A percentile compares a stretch with the other conserved stretches of the same genome.
Conservation (phyloP, 148 eudicot species). For the Cornus kousa region DNA sequence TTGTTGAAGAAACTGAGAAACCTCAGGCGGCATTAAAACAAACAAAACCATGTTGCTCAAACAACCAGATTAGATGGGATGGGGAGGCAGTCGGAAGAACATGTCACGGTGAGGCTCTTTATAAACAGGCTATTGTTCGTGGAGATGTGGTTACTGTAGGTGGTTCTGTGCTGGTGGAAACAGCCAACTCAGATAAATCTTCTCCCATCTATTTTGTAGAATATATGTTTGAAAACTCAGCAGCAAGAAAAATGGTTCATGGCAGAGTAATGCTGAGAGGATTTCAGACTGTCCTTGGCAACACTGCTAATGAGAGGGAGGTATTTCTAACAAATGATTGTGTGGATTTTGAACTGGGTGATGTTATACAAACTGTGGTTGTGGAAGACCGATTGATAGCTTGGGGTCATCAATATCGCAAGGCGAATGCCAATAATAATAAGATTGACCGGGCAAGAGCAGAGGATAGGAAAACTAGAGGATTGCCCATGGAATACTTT, state of each 20-base stretch:
- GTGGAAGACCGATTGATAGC: neutral
- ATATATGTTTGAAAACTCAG: constrained; percentile 1
- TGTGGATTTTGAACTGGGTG: neutral
- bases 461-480: neutral
- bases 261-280: neutral
- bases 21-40: neutral
- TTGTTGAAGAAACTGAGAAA: neutral
- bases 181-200: neutral
- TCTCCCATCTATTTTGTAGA: neutral
- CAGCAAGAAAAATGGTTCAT: neutral
- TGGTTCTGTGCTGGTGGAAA: neutral
- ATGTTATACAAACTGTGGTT: neutral
- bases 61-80: neutral
- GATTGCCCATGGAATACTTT: neutral
- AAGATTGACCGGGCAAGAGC: neutral
- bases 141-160: neutral
- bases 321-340: neutral
- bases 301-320: neutral
- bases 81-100: neutral
- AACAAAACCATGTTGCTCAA: neutral
- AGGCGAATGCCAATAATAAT: neutral
- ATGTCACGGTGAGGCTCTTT: neutral
- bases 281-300: neutral
- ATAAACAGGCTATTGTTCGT: neutral
- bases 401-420: constrained; percentile 1